These are phyloP conservation scores for Podaxis sp. DNA, from an alignment of 768 basidiomycete species.

Conservation along the genomic window DNA sequence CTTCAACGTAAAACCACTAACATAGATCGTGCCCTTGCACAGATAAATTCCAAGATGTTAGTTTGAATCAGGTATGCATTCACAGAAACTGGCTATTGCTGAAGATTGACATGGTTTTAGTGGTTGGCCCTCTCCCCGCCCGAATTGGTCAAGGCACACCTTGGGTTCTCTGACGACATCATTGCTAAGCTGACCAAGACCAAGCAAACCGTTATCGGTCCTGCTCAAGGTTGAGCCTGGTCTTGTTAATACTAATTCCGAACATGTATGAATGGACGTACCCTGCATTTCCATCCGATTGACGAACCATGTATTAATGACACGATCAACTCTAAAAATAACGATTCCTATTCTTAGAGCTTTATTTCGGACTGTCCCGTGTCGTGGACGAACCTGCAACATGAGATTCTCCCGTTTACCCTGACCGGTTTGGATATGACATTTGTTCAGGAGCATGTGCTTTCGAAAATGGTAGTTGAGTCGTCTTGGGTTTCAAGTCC, in stretches of 20 bases:
- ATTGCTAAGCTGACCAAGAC: conserved; percentile 32
- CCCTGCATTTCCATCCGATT: not conserved
- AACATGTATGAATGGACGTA: not conserved
- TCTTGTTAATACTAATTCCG: not conserved
- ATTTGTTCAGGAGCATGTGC: not conserved
- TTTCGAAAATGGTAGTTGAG: not conserved
- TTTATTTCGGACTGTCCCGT: not conserved
- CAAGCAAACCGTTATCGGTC: conserved; percentile 32
- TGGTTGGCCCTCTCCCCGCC: conserved; percentile 42
- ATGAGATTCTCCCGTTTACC: not conserved
- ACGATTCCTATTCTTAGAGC: conserved; percentile 4
- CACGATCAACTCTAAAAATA: conserved; percentile 5
- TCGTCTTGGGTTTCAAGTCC: not conserved
- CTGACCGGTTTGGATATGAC: not conserved
- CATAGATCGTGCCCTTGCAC: not conserved
- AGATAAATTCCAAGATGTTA: conserved; percentile 17
- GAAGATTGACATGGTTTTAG: conserved; percentile 12
- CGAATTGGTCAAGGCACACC: conserved; percentile 36
- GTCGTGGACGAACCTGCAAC: not conserved
- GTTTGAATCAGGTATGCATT: conserved; percentile 12
- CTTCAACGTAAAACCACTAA: not conserved
- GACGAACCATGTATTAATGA: not conserved
- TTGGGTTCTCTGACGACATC: conserved; percentile 30
- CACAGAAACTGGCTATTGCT: not conserved
- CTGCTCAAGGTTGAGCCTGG: conserved; percentile 2